Evolutionary conservation across 495 filamentous ascomycete species (phyloP), one percentile per base, ranked within the genome.

Genomic region (Rhizodiscina lignyota): DNA sequence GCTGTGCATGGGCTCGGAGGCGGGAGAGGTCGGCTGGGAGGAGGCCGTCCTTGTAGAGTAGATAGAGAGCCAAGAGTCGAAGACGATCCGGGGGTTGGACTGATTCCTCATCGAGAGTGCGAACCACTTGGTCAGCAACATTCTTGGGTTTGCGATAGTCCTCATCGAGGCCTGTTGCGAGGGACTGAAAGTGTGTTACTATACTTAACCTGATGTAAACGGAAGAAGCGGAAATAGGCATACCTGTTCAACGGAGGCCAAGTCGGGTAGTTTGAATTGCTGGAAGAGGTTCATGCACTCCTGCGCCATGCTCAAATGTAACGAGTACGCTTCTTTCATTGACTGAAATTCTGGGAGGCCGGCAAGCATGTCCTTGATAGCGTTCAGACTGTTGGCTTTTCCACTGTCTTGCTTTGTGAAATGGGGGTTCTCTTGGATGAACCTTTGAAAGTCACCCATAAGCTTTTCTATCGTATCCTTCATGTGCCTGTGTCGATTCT

Each of bases 231-330:
- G 33, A 24, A 18, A 32, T 15, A n/a, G 18, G 11, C 42, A 11
- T 39, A 72, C 69, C 60, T 82, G 77, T 50, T 97, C 87, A 2
- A 83, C 68, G 2, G 79, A 77, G 30, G 83, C 87, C 39, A 94
- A 64, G 47, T 96, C 91, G 28, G 74, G 64, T 4, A 97, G 66
- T 47, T 93, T 94, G 43, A 74, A 69, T 15, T 71, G 59, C 48
- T 92, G 73, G 47, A 96, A 97, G 29, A 76, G 67, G 39, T 80
- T 81, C 89, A 96, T 94, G 43, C 83, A 87, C 48, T 93, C 86
- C 49, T 93, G 79, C n/a, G 89, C 91, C 89, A 97, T 97, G 42
- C 70, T 87, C 12, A 97, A 62, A 54, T 97, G 89, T 21, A 97
- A 64, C 0, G 89, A 86, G 50, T 96, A 97, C 22, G 83, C 79